Percentiles rank a stretch among this genome's conserved stretches.
Conservation (phyloP, 2,329 filamentous ascomycete species). For the Hypoxylon sp. region DNA sequence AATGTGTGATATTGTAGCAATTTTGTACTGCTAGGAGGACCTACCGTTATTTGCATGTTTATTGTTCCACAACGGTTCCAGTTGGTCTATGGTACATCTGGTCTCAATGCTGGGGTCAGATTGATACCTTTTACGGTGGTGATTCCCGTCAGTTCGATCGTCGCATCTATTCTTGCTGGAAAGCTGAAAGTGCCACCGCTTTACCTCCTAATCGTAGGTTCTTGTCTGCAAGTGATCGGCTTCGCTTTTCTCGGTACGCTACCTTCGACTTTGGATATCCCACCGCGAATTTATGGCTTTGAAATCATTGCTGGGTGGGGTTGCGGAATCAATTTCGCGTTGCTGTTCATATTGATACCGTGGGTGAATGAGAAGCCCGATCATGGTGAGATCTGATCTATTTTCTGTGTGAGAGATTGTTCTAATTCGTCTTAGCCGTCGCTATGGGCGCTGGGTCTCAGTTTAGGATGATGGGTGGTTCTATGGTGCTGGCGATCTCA, state of each 20-base stretch:
- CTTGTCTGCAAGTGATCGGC: conserved; percentile 37
- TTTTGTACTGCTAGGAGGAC: conserved; percentile 37
- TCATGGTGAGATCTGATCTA: conserved; percentile 31
- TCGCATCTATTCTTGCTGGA: conserved; percentile 18
- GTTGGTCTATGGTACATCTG: conserved; percentile 39
- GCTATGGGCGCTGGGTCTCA: conserved; percentile 43
- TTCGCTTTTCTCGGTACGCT: conserved; percentile 37
- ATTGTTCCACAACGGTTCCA: conserved; percentile 45
- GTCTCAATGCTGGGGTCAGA: conserved; percentile 42
- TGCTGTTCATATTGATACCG: conserved; percentile 39
- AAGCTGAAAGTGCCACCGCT: conserved; percentile 38
- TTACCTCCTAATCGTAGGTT: conserved; percentile 31
- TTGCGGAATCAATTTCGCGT: conserved; percentile 34
- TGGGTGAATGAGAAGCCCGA: conserved; percentile 30
- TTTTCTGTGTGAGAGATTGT: not conserved
- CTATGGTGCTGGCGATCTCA: conserved; percentile 40
- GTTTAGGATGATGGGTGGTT: conserved; percentile 47
- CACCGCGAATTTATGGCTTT: conserved; percentile 30
- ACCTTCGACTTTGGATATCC: conserved; percentile 15
- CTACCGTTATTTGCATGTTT: conserved; percentile 32
- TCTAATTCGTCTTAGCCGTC: conserved; percentile 37
- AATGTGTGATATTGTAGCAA: not conserved
- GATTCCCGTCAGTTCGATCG: conserved; percentile 32
- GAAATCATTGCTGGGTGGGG: conserved; percentile 41
- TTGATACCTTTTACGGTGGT: conserved; percentile 41